phyloP scores from a whole-genome alignment of 1,284 basidiomycete species.

The Cystobasidiaceae sp. region DNA sequence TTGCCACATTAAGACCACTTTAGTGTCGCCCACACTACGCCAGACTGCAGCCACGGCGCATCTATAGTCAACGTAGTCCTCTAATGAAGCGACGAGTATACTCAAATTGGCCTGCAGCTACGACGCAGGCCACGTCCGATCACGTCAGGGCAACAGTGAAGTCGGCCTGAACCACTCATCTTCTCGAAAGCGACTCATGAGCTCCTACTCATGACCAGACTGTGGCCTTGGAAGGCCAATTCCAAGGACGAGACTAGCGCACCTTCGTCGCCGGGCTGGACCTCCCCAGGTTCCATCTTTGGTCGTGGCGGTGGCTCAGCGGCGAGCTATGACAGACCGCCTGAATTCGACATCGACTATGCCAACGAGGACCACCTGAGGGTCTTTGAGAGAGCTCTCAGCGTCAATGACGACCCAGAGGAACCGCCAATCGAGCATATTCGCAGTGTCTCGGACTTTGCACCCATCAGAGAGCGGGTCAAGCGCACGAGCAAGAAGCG shows the following conservation, averaged over 20 bases:
- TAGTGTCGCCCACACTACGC: too few species aligned
- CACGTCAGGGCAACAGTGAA: neutral
- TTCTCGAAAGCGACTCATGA: too few species aligned
- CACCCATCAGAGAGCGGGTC: constrained; percentile 78
- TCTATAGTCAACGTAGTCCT: too few species aligned
- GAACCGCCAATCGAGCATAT: constrained; percentile 61
- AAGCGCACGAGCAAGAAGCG: constrained; percentile 57
- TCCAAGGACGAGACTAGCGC: neutral
- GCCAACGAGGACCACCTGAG: constrained; percentile 35
- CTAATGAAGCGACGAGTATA: too few species aligned
- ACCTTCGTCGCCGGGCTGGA: neutral
- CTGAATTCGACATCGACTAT: constrained; percentile 35
- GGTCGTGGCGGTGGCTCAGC: neutral
- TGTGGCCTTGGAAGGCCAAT: neutral
- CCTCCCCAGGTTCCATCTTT: constrained; percentile 5
- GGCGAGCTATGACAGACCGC: constrained; percentile 21
- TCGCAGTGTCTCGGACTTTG: constrained; percentile 84
- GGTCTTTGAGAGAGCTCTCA: constrained; percentile 32
- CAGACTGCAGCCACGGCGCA: too few species aligned
- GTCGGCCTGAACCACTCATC: too few species aligned
- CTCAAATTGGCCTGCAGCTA: too few species aligned
- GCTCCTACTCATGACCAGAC: too few species aligned
- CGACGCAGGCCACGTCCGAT: too few species aligned
- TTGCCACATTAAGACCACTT: too few species aligned
- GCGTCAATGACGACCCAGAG: constrained; percentile 5